phyloP scores from a whole-genome alignment of 1,139 yeast genomes.

The Diutina catenulata region DNA sequence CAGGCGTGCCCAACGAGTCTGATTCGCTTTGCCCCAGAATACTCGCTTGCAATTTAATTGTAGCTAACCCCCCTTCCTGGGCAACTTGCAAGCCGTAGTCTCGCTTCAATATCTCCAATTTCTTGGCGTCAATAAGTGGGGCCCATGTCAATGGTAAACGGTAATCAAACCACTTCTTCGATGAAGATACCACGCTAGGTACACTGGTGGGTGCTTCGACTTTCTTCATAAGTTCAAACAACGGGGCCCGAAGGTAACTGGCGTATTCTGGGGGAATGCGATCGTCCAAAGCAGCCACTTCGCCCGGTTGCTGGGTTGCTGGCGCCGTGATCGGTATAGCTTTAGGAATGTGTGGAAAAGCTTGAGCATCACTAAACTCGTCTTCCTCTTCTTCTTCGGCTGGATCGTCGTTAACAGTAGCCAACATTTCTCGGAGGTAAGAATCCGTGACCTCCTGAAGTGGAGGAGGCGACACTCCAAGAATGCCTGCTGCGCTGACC shows the following conservation, averaged over 20 bases:
- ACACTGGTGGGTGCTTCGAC: no score
- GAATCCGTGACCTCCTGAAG: constrained; percentile 14
- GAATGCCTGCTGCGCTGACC: constrained; percentile 24
- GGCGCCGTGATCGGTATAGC: no score
- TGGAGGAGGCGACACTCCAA: constrained; percentile 26
- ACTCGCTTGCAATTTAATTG: constrained; percentile 10
- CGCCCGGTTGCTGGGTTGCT: no score
- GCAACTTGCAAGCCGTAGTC: constrained; percentile 8
- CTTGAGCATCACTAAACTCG: not conserved
- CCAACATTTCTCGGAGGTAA: constrained; percentile 22
- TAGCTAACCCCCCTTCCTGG: not conserved
- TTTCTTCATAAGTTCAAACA: no score
- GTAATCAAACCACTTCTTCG: not conserved
- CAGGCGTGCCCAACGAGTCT: no score
- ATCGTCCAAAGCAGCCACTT: no score
- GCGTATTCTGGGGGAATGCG: no score
- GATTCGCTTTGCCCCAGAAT: constrained; percentile 13
- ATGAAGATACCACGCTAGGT: constrained; percentile 1
- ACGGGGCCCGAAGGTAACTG: no score
- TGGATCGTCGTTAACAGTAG: constrained; percentile 21
- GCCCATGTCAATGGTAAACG: constrained; percentile 31
- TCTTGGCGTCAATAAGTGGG: constrained; percentile 20
- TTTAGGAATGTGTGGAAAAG: no score
- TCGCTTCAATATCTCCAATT: constrained; percentile 14
- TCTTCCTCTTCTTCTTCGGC: not conserved